phyloP scores from a whole-genome alignment of 331 rosid species.

The Pyrus hybrid region DNA sequence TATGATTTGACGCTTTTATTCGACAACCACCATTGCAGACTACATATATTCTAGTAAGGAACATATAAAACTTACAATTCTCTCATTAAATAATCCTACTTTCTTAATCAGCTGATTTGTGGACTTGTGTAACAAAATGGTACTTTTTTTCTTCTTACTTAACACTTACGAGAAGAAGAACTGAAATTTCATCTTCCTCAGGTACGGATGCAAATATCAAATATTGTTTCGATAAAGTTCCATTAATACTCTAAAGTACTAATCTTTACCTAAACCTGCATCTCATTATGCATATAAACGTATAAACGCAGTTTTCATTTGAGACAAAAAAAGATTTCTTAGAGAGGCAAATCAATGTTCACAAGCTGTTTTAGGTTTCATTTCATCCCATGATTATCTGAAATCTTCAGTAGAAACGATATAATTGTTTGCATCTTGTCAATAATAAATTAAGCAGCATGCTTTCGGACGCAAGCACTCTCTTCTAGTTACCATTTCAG shows the following conservation, averaged over 20 bases:
- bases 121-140: neutral
- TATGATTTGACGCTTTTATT: neutral
- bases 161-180: neutral
- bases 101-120: neutral
- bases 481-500: neutral
- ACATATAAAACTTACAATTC: neutral
- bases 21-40: neutral
- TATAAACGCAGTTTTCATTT: neutral
- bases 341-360: neutral
- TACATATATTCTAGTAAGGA: neutral
- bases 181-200: neutral
- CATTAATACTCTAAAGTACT: neutral
- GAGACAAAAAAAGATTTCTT: neutral
- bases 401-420: neutral
- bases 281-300: neutral
- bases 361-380: neutral
- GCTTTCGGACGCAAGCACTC: neutral
- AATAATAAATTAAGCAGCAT: neutral
- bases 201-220: neutral
- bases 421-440: neutral
- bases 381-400: neutral
- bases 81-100: neutral
- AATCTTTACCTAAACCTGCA: neutral
- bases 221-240: neutral
- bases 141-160: neutral